Percentiles rank a stretch among this genome's conserved stretches.
phyloP scores from a whole-genome alignment of 192 early-diverging fungal genomes.

The Coemansia sp. region DNA sequence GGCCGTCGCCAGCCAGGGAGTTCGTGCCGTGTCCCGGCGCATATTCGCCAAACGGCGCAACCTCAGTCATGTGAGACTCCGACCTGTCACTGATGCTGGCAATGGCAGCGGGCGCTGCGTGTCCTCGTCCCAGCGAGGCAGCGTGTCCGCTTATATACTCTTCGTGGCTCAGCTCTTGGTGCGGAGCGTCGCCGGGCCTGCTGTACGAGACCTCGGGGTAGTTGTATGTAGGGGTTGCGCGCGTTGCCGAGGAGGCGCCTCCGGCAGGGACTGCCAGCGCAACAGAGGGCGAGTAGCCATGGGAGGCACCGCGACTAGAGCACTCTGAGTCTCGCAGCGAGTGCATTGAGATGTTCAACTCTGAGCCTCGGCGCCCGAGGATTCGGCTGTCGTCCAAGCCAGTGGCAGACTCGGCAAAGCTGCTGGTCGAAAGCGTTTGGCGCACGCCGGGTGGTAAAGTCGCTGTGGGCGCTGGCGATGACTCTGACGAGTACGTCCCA shows the following conservation, averaged over 20 bases:
- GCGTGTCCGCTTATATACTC: not conserved
- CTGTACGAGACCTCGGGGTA: slow-evolving; percentile 43
- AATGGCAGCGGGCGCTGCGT: slow-evolving; percentile 1
- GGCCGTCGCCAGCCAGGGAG: not conserved
- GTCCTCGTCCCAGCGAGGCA: not conserved
- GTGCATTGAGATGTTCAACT: slow-evolving; percentile 20
- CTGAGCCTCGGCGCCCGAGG: slow-evolving; percentile 18
- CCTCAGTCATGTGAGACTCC: not conserved
- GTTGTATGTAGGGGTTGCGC: slow-evolving; percentile 22
- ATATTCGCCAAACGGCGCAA: not conserved
- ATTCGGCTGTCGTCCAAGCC: slow-evolving; percentile 9
- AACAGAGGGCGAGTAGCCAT: slow-evolving; percentile 8
- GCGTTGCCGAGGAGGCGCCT: not conserved
- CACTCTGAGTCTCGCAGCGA: slow-evolving; percentile 10
- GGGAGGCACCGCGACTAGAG: slow-evolving; percentile 14
- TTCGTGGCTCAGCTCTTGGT: not conserved
- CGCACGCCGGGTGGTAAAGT: slow-evolving; percentile 19
- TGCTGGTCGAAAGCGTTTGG: slow-evolving; percentile 24
- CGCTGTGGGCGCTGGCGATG: slow-evolving; percentile 16
- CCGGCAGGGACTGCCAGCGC: not conserved
- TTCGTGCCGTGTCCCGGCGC: not conserved
- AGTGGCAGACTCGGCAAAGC: slow-evolving; percentile 8
- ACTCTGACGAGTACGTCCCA: slow-evolving; percentile 19
- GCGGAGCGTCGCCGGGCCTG: slow-evolving; percentile 1
- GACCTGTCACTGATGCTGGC: not conserved